Conservation (phyloP, 441 rosid genomes). For the Theobroma grandiflorum region DNA sequence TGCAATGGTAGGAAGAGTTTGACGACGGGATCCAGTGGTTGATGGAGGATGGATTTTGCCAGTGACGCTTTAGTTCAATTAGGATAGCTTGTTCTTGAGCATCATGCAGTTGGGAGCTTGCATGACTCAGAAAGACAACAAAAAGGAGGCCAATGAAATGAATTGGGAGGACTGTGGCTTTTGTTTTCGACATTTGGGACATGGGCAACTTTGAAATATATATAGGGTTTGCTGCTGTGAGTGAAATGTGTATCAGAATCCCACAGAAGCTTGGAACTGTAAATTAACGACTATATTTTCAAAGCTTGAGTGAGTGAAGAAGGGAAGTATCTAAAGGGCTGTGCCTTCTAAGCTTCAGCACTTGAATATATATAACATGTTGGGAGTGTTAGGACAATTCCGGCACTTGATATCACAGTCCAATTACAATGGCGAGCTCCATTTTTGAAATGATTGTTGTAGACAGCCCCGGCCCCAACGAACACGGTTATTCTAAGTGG, state of each 20-base stretch:
- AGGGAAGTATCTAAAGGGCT: background rate
- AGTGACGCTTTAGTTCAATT: slow-evolving; percentile 47
- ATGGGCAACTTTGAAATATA: background rate
- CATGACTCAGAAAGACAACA: slow-evolving; percentile 33
- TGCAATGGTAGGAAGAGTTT: slow-evolving; percentile 47
- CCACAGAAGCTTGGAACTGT: background rate
- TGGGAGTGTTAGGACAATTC: background rate
- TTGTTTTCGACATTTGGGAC: slow-evolving; percentile 14
- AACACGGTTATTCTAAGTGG: no score
- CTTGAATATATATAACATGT: background rate
- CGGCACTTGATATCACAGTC: background rate
- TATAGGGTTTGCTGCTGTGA: background rate
- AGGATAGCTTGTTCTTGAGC: slow-evolving; percentile 47
- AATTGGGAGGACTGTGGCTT: background rate
- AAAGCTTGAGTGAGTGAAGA: background rate
- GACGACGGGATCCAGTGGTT: slow-evolving; percentile 47
- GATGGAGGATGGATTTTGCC: slow-evolving; percentile 49
- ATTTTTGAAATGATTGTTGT: no score
- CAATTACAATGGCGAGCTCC: no score
- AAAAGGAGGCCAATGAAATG: slow-evolving; percentile 10
- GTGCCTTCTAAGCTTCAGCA: background rate
- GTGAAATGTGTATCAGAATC: background rate
- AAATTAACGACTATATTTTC: background rate
- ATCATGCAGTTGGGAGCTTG: slow-evolving; percentile 24
- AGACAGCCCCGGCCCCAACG: no score